Base-by-base conservation (phyloP, 2,329 filamentous ascomycete species). In the Fusarium denticulatum region DNA sequence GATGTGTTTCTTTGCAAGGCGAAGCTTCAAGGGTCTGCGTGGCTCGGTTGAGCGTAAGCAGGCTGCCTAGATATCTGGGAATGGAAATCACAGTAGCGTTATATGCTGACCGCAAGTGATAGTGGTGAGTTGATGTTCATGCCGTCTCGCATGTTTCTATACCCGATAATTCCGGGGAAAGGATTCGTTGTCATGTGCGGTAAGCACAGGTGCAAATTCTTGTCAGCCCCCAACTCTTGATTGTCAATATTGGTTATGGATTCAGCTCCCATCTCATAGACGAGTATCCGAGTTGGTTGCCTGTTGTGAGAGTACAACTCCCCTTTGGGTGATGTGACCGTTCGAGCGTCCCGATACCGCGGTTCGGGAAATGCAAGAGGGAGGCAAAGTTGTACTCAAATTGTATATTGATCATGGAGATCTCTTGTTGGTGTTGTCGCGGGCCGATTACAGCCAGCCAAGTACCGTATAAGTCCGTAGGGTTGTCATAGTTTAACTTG, bases 291-390 rank as follows among this genome's bases (percentile, higher is more conserved):
- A 72, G 57, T 46, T 66, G 55, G 71, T 49, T 67, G 67, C 67
- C 56, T 43, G 56, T 52, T 59, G 46, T 36, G 49, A 43, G 59
- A 28, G 40, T 45, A 49, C 26, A 42, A 34, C 36, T 63, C 60
- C 43, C 30, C 22, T 71, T 73, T 67, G 24, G 70, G 67, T 47
- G 60, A 59, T 65, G 43, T 46, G 47, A 34, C 60, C 63, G 63
- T 67, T 71, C 56, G 32, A 67, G 24, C 52, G 57, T 60, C 72
- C 71, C 71, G 63, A 71, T 65, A 53, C 71, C 68, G 57, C 58
- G 71, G 71, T 42, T 74, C 71, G 63, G 71, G 57, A 58, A 45
- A 56, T 65, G 67, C 71, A 74, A 49, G 57, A 52, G 34, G 57
- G 60, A 62, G 49, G 71, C 71, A 74, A 46, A 60, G 39, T 22